Percentiles rank a stretch among this genome's conserved stretches.
Conservation (phyloP, 176 grass and related monocot genomes). For the Rhipidocladum racemiflorum region DNA sequence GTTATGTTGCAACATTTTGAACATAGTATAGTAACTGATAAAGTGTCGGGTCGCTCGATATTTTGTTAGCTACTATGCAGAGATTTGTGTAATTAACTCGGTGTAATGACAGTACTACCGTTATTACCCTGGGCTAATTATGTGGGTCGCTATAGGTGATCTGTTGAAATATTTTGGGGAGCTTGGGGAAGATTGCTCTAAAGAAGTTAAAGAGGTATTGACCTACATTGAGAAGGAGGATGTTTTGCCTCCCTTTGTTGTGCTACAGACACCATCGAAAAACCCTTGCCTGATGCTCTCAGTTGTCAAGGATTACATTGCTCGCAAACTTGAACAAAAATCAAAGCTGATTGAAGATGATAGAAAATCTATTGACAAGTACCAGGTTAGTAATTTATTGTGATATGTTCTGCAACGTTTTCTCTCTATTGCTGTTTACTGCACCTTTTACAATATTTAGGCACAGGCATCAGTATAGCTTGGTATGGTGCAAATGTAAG, state of each 20-base stretch:
- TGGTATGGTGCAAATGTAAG: not conserved
- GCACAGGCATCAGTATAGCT: not conserved
- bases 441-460: not conserved
- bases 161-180: constrained; percentile 95
- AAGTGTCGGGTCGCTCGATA: too few relatives aligned
- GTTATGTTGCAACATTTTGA: too few relatives aligned
- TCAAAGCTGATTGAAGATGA: constrained; percentile 94
- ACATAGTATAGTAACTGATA: too few relatives aligned
- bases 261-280: constrained; percentile 81
- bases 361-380: constrained; percentile 81
- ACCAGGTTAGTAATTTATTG: constrained; percentile 67
- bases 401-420: not conserved
- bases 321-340: constrained; percentile 91
- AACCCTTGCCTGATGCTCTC: constrained; percentile 83
- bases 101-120: too few relatives aligned
- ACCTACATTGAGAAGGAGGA: constrained; percentile 88
- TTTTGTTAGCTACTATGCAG: too few relatives aligned
- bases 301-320: constrained; percentile 96
- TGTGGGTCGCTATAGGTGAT: too few relatives aligned
- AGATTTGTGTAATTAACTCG: too few relatives aligned
- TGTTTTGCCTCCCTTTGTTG: constrained; percentile 88
- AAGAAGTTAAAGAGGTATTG: constrained; percentile 96
- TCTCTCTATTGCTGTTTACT: not conserved
- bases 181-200: constrained; percentile 87
- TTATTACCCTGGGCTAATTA: too few relatives aligned